A percentile compares a stretch with the other conserved stretches of the same genome.
Conservation (phyloP, 75 land plant genomes). For the Pinus tabuliformis region DNA sequence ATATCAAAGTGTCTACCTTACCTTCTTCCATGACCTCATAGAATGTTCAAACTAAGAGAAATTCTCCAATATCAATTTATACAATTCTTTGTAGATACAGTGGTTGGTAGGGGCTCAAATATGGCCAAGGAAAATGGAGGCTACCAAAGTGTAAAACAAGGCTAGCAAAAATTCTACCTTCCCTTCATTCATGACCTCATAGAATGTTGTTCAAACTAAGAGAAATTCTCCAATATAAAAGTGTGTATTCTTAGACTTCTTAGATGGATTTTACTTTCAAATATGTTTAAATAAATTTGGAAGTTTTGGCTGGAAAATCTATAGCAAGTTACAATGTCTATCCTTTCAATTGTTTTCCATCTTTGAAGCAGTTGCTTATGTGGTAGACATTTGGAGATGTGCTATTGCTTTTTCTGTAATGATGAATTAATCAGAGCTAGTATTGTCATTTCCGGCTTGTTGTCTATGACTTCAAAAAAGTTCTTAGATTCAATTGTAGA, state of each 20-base stretch:
- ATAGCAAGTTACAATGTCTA: too few species aligned
- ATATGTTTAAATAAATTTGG: neutral
- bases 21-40: too few species aligned
- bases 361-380: neutral
- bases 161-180: neutral
- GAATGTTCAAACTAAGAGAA: too few species aligned
- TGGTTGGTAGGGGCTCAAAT: constrained; percentile 20
- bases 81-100: constrained; percentile 10
- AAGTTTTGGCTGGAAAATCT: neutral
- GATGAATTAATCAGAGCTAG: too few species aligned
- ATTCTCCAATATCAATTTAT: neutral
- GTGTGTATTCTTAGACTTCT: neutral
- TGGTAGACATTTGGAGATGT: neutral
- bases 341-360: neutral
- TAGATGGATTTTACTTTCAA: neutral
- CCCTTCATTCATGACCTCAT: constrained; percentile 11
- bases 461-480: too few species aligned
- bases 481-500: too few species aligned
- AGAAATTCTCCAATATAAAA: neutral
- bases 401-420: too few species aligned
- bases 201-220: constrained; percentile 21
- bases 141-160: constrained; percentile 18
- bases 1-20: neutral
- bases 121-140: constrained; percentile 39
- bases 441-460: too few species aligned